Evolutionary conservation across 2,329 filamentous ascomycete genomes (phyloP).

Genomic region (Aspergillus nomiae): DNA sequence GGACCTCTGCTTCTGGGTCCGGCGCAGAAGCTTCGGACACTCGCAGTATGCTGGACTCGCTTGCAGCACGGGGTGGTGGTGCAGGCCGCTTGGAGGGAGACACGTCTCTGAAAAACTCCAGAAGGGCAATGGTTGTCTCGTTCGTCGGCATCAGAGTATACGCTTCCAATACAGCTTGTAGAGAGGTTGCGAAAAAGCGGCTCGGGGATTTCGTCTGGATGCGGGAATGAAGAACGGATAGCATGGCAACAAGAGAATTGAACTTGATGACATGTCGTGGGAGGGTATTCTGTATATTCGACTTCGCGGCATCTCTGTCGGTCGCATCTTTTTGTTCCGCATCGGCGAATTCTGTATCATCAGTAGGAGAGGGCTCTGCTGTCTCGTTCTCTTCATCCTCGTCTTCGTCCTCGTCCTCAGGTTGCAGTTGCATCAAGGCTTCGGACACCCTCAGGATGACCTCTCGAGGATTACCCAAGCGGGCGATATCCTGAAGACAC

Average conservation of each 20-base stretch:
- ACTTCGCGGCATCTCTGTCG: slow-evolving; percentile 23
- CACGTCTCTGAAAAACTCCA: slow-evolving; percentile 60
- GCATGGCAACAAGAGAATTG: slow-evolving; percentile 51
- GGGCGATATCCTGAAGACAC: slow-evolving; percentile 63
- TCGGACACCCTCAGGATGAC: slow-evolving; percentile 67
- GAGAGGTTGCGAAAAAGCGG: slow-evolving; percentile 64
- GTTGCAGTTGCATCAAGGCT: slow-evolving; percentile 59
- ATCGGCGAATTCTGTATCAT: not conserved
- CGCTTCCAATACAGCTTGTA: slow-evolving; percentile 62
- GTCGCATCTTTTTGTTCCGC: slow-evolving; percentile 8
- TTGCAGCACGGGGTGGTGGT: slow-evolving; percentile 60
- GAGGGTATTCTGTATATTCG: slow-evolving; percentile 15
- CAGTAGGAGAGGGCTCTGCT: not conserved
- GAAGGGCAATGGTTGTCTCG: slow-evolving; percentile 59
- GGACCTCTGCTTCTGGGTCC: slow-evolving; percentile 59
- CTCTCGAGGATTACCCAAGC: slow-evolving; percentile 64
- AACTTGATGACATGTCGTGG: slow-evolving; percentile 39
- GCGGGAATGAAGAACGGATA: slow-evolving; percentile 60
- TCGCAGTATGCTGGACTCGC: slow-evolving; percentile 45
- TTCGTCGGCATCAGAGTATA: slow-evolving; percentile 59
- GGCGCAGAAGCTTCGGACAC: slow-evolving; percentile 45
- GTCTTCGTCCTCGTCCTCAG: slow-evolving; percentile 37
- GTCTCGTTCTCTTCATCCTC: slow-evolving; percentile 28
- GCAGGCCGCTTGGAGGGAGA: slow-evolving; percentile 60
- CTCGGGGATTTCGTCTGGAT: slow-evolving; percentile 67